Percentiles rank a stretch among this genome's conserved stretches.
phyloP scores from a whole-genome alignment of 2,329 filamentous ascomycete genomes.

The Fusarium buxicola region DNA sequence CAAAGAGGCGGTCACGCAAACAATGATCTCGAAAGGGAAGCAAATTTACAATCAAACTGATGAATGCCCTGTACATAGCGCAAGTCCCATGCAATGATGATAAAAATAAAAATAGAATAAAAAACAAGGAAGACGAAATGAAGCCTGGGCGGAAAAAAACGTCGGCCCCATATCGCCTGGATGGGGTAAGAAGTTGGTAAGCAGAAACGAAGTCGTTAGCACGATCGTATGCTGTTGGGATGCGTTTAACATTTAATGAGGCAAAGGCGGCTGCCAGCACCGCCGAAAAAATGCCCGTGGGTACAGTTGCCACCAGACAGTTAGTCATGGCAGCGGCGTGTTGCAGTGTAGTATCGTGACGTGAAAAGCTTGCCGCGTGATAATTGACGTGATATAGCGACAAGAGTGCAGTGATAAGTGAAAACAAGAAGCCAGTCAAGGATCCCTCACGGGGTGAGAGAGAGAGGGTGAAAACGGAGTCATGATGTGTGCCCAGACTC shows the following conservation, averaged over 20 bases:
- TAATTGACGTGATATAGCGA: conserved; percentile 9
- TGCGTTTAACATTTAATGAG: not conserved
- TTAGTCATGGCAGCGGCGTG: conserved; percentile 1
- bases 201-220: conserved; percentile 2
- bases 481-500: conserved; percentile 3
- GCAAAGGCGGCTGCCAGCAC: conserved; percentile 32
- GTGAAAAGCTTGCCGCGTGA: conserved; percentile 8
- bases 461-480: not conserved
- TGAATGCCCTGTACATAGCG: conserved; percentile 3
- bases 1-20: conserved; percentile 2
- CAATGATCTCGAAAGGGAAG: conserved; percentile 10
- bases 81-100: not conserved
- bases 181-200: conserved; percentile 7
- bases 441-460: not conserved
- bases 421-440: conserved; percentile 2
- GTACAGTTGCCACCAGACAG: not conserved
- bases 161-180: not conserved
- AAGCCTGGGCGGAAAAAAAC: not conserved
- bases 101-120: not conserved
- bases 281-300: conserved; percentile 2
- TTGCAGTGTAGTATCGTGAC: conserved; percentile 13
- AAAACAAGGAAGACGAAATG: not conserved
- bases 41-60: conserved; percentile 9
- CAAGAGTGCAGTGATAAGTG: not conserved
- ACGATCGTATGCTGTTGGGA: not conserved